Evolutionary conservation across 108 stramenopile genomes (phyloP), one percentile per base, ranked within the genome.

Genomic region (Skeletonema potamos): DNA sequence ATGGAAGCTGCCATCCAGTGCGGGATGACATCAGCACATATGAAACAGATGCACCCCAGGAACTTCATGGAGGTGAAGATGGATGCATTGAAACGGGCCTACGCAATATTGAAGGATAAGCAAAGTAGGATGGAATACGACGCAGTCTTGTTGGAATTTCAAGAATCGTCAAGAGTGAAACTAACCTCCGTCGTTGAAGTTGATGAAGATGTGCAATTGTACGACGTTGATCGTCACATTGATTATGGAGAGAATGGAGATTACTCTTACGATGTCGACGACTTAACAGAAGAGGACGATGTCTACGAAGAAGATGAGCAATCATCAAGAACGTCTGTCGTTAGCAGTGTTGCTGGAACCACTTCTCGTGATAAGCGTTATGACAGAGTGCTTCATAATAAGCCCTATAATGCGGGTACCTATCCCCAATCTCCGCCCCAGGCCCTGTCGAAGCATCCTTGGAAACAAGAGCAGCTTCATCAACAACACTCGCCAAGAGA

Each of bases 61-160:
- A 63, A 63, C 39, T 74, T 59, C 64, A 11, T 74, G 12, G 64
- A 66, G 20, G 65, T 74, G 22, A 74, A 74, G 29, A 66, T 32
- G 11, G 73, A 74, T 44, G 73, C 73, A 13, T 29, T 74, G n/a
- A 44, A 66, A 36, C 64, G 73, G 24, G 73, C 73, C 4, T 74
- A 48, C 66, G 30, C 36, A 6, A 74, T 74, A 13, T 60, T 74
- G 27, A 36, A 58, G 15, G 43, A 74, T 54, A 17, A 55, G 44
- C 43, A 58, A 17, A 66, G 64, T 44, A 37, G 73, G 5, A 57
- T 20, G 27, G 73, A 74, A 34, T 74, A 74, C 48, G 73, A 74
- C 66, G 41, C n/a, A n/a, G 64, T 39, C 27, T 64, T 72, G 28
- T 37, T 44, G 34, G 62, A 72, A 8, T 57, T 41, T 57, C 26